Evolutionary conservation across 352 stramenopile genomes (phyloP).

Genomic region (Globisporangium irregulare): DNA sequence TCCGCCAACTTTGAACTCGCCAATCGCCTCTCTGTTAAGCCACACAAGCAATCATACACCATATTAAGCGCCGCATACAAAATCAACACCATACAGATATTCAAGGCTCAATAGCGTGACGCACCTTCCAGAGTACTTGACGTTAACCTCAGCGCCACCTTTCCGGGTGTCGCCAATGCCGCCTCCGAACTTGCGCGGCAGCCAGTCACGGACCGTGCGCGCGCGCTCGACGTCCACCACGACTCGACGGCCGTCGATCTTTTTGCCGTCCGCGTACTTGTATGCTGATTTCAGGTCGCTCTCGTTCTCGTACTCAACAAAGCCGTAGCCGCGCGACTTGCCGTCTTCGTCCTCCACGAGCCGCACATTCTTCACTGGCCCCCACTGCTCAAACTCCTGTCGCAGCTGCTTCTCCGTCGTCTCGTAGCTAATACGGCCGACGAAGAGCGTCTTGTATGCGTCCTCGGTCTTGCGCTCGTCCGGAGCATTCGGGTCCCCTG

Average conservation of each 20-base stretch:
- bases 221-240: constrained; percentile 98
- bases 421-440: constrained; percentile 96
- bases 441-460: constrained; percentile 98
- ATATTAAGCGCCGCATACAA: not conserved
- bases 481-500: constrained; percentile 60
- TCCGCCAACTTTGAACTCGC: constrained; percentile 18
- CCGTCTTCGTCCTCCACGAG: constrained; percentile 86
- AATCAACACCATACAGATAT: not conserved
- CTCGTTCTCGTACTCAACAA: constrained; percentile 99
- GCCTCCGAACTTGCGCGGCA: constrained; percentile 92
- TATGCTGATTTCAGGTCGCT: constrained; percentile 96
- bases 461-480: constrained; percentile 79
- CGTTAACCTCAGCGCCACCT: constrained; percentile 71
- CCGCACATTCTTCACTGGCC: constrained; percentile 86
- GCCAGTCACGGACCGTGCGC: constrained; percentile 96
- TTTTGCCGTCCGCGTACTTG: constrained; percentile 93
- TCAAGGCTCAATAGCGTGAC: not conserved
- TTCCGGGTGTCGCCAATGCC: constrained; percentile 90
- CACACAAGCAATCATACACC: not conserved
- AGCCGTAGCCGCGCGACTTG: constrained; percentile 95
- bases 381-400: constrained; percentile 96
- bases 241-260: constrained; percentile 95
- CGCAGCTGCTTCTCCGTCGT: constrained; percentile 97
- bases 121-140: constrained; percentile 75
- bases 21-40: constrained; percentile 20